Evolutionary conservation across 1,284 basidiomycete species (phyloP).

Genomic region (Trametes sp.): DNA sequence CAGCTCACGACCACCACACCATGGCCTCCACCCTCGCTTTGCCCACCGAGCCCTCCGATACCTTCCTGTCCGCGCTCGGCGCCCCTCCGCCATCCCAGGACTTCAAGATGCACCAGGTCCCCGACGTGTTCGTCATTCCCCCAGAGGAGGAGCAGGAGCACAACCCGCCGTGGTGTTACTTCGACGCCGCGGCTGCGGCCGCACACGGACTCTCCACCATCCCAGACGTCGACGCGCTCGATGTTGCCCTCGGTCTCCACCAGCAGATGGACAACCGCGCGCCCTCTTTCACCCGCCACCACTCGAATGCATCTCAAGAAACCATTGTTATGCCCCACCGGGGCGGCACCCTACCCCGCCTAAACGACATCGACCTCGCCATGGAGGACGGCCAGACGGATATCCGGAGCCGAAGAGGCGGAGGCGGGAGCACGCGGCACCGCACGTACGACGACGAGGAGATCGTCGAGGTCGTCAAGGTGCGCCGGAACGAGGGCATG

Average conservation of each 20-base stretch:
- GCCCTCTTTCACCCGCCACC: conserved; percentile 41
- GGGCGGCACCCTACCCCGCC: conserved; percentile 11
- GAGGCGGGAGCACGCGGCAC: conserved; percentile 35
- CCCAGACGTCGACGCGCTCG: conserved; percentile 52
- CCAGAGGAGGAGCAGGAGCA: conserved; percentile 71
- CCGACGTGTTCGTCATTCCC: conserved; percentile 72
- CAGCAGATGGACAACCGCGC: conserved; percentile 44
- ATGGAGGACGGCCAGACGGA: conserved; percentile 30
- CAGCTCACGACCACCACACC: conserved; percentile 25
- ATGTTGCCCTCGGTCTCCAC: conserved; percentile 48
- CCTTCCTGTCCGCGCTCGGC: conserved; percentile 24
- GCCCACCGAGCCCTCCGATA: conserved; percentile 24
- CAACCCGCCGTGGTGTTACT: conserved; percentile 68
- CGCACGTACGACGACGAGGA: conserved; percentile 52
- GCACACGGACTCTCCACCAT: conserved; percentile 41
- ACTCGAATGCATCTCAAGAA: conserved; percentile 39
- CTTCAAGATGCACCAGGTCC: conserved; percentile 49
- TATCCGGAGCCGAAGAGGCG: conserved; percentile 19
- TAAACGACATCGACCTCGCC: conserved; percentile 18
- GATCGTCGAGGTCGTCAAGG: conserved; percentile 73
- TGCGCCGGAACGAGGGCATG: conserved; percentile 54
- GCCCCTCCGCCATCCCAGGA: conserved; percentile 35
- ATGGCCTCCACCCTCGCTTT: conserved; percentile 41
- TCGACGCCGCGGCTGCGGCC: conserved; percentile 57
- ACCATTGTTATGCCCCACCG: conserved; percentile 43